Percentiles rank a stretch among this genome's conserved stretches.
Conservation (phyloP, 2,329 filamentous ascomycete genomes). For the Mycocentrospora acerina region DNA sequence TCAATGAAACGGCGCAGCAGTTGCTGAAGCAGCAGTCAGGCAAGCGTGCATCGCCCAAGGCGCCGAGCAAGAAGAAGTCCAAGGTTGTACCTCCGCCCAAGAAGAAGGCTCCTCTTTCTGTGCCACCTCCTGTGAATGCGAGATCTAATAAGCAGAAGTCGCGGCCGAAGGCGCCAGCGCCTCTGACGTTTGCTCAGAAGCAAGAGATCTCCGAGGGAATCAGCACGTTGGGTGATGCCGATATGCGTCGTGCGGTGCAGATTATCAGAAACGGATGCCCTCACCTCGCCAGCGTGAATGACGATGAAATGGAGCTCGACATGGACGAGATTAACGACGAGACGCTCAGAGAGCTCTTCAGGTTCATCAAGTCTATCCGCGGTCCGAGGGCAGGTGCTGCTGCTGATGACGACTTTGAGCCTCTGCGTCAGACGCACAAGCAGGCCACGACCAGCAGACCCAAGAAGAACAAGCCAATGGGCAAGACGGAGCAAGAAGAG, state of each 20-base stretch:
- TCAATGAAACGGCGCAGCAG: constrained; percentile 64
- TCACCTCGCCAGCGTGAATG: constrained; percentile 60
- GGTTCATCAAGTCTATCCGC: constrained; percentile 52
- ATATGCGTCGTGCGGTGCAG: constrained; percentile 77
- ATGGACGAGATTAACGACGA: constrained; percentile 60
- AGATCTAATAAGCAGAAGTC: constrained; percentile 48
- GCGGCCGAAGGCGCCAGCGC: constrained; percentile 59
- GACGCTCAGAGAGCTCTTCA: constrained; percentile 57
- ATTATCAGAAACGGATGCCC: constrained; percentile 86
- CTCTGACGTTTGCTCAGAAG: constrained; percentile 79
- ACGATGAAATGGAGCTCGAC: constrained; percentile 66
- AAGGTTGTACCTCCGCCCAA: constrained; percentile 30
- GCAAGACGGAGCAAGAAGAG: constrained; percentile 68
- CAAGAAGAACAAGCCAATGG: constrained; percentile 78
- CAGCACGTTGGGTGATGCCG: constrained; percentile 73
- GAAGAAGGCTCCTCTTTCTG: constrained; percentile 27
- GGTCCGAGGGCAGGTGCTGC: constrained; percentile 38
- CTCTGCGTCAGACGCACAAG: constrained; percentile 40
- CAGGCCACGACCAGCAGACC: constrained; percentile 51
- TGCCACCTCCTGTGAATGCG: constrained; percentile 25
- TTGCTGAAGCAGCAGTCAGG: constrained; percentile 35
- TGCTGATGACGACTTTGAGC: constrained; percentile 54
- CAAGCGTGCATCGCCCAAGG: constrained; percentile 60
- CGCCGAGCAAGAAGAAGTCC: constrained; percentile 49
- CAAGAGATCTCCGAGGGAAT: constrained; percentile 87